Evolutionary conservation across 2,329 filamentous ascomycete species (phyloP), one percentile per base, ranked within the genome.

Genomic region (Alternaria novae-zelandiae): DNA sequence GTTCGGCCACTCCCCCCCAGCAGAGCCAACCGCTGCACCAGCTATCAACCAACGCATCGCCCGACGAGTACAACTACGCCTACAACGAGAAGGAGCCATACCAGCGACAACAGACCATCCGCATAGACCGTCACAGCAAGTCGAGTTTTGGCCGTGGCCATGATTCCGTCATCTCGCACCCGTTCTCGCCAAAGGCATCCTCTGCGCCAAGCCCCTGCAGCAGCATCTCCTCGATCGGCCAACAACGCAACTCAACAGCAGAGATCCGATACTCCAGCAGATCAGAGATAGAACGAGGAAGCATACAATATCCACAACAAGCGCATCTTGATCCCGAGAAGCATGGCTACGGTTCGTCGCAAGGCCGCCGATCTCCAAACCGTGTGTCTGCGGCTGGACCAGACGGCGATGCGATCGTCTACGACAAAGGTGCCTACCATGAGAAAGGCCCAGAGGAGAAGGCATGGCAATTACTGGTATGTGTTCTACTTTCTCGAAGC

Each of bases 391-490:
- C 54, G 25, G 70, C 70, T 4, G 69, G 67, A 23, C 70, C 65
- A 57, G 69, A 71, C 30, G 64, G 67, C 11, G 68, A 71, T 60
- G 68, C 66, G 11, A 67, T 70, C 8, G 62, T 76, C 10, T 76
- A 78, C 63, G 77, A 80, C 53, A 77, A 79, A 30, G 74, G 72
- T 64, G 76, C 81, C 30, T 79, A 79, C 32, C 75, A 75, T 28
- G 78, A 80, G 51, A 75, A 77, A 51, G 65, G 77, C 6, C 79
- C 83, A 23, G 80, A 83, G 64, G 74, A 80, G 51, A 83, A 83
- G 61, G 79, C 82, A n/a, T 72, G 82, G 64, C 79, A 80, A 66
- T 76, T 84, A 20, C 71, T 84, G 65, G 80, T 81, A 78, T 51
- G 76, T 66, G 36, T 23, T 43, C 11, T 21, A 25, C 12, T 20